Evolutionary conservation across 2,329 filamentous ascomycete genomes (phyloP), one percentile per base, ranked within the genome.

Genomic region (Mollisiaceae sp.): DNA sequence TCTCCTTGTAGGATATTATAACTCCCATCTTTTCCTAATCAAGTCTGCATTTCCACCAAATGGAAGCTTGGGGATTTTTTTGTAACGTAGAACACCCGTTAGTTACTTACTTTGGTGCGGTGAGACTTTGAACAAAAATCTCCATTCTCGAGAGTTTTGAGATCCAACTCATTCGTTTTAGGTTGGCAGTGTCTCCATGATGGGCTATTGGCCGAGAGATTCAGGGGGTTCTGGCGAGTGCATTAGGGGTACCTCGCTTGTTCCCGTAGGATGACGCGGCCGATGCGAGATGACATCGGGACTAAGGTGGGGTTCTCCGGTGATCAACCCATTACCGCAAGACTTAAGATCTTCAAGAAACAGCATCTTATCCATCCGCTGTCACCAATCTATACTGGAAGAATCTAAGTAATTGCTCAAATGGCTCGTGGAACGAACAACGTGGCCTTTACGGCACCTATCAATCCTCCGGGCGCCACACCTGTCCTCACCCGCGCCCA

Each of bases 401-500:
- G 15, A 43, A 43, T 43, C 22, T 4, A 39, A 35, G 8, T 24
- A 6, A n/a, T 1, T 35, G 20, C 36, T 20, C 60, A 56, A 39
- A 64, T 64, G 62, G 62, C 57, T n/a, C 22, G 35, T 5, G 59
- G 41, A 56, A 60, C 59, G 8, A 65, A 57, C 35, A 65, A 65
- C 41, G 52, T 61, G 39, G 63, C 45, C 1, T 61, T 65, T 38
- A 63, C 64, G n/a, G 36, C 56, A 5, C 73, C 74, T 2, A 74
- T 80, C 68, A 80, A 80, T 64, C 76, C 78, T 47, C 58, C 75
- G 2, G 73, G 71, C 1, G 67, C 68, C 8, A 70, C 66, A 24
- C 75, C 73, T 3, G 18, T 65, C 22, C 71, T 80, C n/a, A 75
- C 73, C 2, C 60, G 54, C n/a, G 63, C 71, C 1, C 77, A 80